Percentiles rank a stretch among this genome's conserved stretches.
These are phyloP conservation scores for Leishmania lainsoni DNA, from an alignment of 208 protist genomes.

Conservation along the genomic window DNA sequence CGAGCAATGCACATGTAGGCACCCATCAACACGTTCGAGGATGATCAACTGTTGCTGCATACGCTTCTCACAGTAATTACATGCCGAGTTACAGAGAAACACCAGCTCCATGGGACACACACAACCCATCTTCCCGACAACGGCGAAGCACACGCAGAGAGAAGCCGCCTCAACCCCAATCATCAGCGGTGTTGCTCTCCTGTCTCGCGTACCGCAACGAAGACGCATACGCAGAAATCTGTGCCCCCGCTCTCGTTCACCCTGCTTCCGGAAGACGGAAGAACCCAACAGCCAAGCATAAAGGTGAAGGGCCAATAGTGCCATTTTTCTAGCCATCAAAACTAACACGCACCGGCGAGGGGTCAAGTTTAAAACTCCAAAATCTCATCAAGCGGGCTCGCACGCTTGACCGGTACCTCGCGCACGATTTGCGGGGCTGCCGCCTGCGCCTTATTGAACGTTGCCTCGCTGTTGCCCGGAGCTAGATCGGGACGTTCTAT, in stretches of 20 bases:
- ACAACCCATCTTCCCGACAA: not conserved
- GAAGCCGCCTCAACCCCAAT: not conserved
- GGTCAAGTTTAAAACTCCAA: constrained; percentile 47
- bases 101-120: not conserved
- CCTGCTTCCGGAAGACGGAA: not conserved
- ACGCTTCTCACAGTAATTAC: no score
- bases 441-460: not conserved
- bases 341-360: no score
- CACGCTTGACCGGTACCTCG: constrained; percentile 37
- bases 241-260: not conserved
- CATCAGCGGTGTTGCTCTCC: not conserved
- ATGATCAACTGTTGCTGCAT: not conserved
- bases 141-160: not conserved
- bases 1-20: not conserved
- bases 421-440: not conserved
- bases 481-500: constrained; percentile 12
- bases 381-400: constrained; percentile 58
- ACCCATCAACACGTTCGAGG: not conserved
- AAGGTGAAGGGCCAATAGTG: not conserved
- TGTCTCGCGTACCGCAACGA: not conserved
- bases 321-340: not conserved
- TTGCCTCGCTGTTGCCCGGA: not conserved
- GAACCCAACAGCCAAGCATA: not conserved
- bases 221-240: not conserved
- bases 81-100: not conserved